Base-by-base conservation (phyloP, 768 basidiomycete genomes). In the Lentinula sp. region DNA sequence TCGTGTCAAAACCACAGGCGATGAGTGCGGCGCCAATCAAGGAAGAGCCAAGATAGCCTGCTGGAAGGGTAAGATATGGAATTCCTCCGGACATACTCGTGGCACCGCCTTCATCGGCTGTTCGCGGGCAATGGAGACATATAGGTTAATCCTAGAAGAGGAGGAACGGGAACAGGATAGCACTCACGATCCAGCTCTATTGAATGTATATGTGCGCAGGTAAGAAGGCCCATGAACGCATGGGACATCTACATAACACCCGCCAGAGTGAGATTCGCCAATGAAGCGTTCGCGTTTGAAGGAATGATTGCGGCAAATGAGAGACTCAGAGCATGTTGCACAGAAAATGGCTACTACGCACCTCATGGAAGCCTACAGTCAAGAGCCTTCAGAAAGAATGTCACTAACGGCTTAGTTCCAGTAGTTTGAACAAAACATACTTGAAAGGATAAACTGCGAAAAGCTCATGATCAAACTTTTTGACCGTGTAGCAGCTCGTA, bases 311-410 rank as follows among this genome's bases (percentile, higher is more conserved):
- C 42, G 45, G 42, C 42, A 48, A 56, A 13, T 28, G n/a, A 10
- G n/a, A 18, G 37, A 39, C 13, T 5, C 50, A 35, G n/a, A 52
- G 48, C 23, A 11, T 32, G 15, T 1, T 50, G 48, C 15, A 16
- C 31, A 50, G 31, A 11, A 16, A 2, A 23, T 11, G 32, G 15
- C 15, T 13, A 65, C 15, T 13, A 65, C 71, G 62, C 65, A 88
- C 91, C 77, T 94, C 92, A 73, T 94, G 92, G 69, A 94, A 93
- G 52, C 92, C 92, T 51, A 94, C 92, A 1, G 92, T 93, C 55
- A 93, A 80, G 57, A 93, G 71, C 67, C 91, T 91, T 65, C 31
- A 64, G 21, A 59, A 43, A 21, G 16, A 54, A 55, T 63, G 46
- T 18, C 18, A 37, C 60, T 31, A 57, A 43, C 53, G 21, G 28